A percentile compares a stretch with the other conserved stretches of the same genome.
phyloP scores from a whole-genome alignment of 441 rosid species.

The Hypseocharis bilobata region DNA sequence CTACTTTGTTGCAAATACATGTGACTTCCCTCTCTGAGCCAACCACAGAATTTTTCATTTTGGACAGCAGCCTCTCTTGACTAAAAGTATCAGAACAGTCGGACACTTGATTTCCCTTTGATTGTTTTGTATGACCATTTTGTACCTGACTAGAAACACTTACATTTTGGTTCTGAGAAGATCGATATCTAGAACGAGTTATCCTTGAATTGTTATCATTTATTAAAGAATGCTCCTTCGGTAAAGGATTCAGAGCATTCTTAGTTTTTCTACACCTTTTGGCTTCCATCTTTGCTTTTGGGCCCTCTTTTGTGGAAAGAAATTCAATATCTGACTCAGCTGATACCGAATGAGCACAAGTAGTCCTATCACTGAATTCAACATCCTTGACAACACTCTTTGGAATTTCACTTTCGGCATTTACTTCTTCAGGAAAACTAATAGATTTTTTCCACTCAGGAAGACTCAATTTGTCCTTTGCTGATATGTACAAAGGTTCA shows the following conservation, averaged over 20 bases:
- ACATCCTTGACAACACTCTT: constrained; percentile 16
- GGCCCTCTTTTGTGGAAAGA: constrained; percentile 16
- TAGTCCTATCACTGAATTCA: constrained; percentile 25
- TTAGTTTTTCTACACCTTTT: constrained; percentile 44
- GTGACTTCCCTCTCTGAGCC: constrained; percentile 25
- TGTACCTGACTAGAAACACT: constrained; percentile 26
- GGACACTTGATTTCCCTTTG: constrained; percentile 21
- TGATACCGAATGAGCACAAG: constrained; percentile 11
- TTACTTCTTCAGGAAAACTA: constrained; percentile 30
- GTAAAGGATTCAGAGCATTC: constrained; percentile 28
- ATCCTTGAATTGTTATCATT: constrained; percentile 40
- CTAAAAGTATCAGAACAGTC: constrained; percentile 23
- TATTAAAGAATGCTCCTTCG: constrained; percentile 35
- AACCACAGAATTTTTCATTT: constrained; percentile 23
- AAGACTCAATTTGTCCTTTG: constrained; percentile 50
- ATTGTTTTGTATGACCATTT: constrained; percentile 24
- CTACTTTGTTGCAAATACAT: constrained; percentile 53
- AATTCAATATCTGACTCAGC: constrained; percentile 17
- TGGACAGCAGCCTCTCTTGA: constrained; percentile 26
- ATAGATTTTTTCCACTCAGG: constrained; percentile 49
- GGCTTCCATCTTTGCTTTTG: constrained; percentile 28
- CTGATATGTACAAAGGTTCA: constrained; percentile 48
- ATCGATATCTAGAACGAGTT: constrained; percentile 68
- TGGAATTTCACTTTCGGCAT: constrained; percentile 17
- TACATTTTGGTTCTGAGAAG: constrained; percentile 38